Percentiles rank a stretch among this genome's conserved stretches.
Conservation (phyloP, 176 grass and related monocot species). For the Dendrocalamus sinicus region DNA sequence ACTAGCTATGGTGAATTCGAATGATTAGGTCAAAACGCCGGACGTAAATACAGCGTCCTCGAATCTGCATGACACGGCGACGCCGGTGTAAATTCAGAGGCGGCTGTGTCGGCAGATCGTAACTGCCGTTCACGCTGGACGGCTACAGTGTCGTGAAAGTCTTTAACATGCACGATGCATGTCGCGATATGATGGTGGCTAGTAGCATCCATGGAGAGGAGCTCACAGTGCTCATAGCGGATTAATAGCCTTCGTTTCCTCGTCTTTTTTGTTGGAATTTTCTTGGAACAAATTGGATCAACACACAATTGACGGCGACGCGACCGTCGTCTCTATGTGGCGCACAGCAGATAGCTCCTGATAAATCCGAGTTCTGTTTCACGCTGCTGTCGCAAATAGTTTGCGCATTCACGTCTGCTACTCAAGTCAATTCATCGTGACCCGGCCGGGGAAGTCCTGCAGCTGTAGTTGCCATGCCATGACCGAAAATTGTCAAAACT, state of each 20-base stretch:
- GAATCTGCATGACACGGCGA: not conserved
- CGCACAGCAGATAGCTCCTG: not conserved
- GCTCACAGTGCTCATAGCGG: not conserved
- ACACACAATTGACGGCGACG: not conserved
- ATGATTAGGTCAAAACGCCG: slow-evolving; percentile 15
- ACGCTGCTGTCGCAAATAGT: not conserved
- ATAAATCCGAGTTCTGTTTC: slow-evolving; percentile 23
- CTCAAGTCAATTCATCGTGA: slow-evolving; percentile 34
- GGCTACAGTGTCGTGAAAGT: slow-evolving; percentile 34
- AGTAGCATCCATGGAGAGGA: not conserved
- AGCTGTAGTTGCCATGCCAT: not conserved
- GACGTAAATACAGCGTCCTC: not conserved
- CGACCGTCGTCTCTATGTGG: not conserved
- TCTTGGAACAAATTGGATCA: not conserved
- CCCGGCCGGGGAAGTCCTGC: not conserved
- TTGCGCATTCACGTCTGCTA: slow-evolving; percentile 17
- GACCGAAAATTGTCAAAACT: not conserved
- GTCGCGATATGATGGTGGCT: slow-evolving; percentile 6
- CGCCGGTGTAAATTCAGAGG: slow-evolving; percentile 39
- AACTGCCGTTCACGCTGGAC: slow-evolving; percentile 31
- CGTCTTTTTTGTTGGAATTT: not conserved
- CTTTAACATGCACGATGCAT: slow-evolving; percentile 28
- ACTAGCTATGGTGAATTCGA: not conserved
- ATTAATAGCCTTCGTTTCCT: not conserved
- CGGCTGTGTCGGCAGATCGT: slow-evolving; percentile 21